phyloP scores from a whole-genome alignment of 2,329 filamentous ascomycete species.

The Penicillium sp. region DNA sequence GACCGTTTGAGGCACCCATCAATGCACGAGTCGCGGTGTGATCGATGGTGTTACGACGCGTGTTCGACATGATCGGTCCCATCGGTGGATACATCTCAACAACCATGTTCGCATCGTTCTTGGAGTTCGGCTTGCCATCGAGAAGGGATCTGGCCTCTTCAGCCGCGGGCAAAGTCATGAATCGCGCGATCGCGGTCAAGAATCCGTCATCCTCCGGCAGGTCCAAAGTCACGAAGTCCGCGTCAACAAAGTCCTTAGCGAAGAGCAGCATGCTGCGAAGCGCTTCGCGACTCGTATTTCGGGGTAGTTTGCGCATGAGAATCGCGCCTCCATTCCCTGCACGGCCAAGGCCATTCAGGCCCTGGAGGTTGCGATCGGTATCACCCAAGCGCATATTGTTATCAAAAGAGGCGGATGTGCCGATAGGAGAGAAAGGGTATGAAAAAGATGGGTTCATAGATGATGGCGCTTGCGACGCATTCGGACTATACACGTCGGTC shows the following conservation, averaged over 20 bases:
- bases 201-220: conserved; percentile 58
- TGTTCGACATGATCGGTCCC: conserved; percentile 32
- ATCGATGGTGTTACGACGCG: conserved; percentile 56
- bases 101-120: conserved; percentile 59
- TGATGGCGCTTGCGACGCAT: conserved; percentile 36
- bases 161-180: conserved; percentile 57
- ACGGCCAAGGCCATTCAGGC: conserved; percentile 37
- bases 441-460: conserved; percentile 38
- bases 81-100: conserved; percentile 52
- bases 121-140: conserved; percentile 61
- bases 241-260: conserved; percentile 61
- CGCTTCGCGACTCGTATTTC: conserved; percentile 57
- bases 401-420: conserved; percentile 39
- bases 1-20: conserved; percentile 40
- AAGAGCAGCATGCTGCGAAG: conserved; percentile 65
- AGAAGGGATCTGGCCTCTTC: conserved; percentile 60
- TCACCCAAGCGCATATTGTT: conserved; percentile 38
- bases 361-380: conserved; percentile 36
- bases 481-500: conserved; percentile 44
- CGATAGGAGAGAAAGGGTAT: conserved; percentile 42
- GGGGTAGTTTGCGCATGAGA: conserved; percentile 60
- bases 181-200: conserved; percentile 58
- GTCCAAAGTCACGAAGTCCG: conserved; percentile 57
- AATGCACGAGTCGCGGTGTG: conserved; percentile 39
- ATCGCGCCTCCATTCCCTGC: conserved; percentile 44